A percentile compares a stretch with the other conserved stretches of the same genome.
phyloP scores from a whole-genome alignment of 768 basidiomycete species.

The Hemileccinum impolitum region DNA sequence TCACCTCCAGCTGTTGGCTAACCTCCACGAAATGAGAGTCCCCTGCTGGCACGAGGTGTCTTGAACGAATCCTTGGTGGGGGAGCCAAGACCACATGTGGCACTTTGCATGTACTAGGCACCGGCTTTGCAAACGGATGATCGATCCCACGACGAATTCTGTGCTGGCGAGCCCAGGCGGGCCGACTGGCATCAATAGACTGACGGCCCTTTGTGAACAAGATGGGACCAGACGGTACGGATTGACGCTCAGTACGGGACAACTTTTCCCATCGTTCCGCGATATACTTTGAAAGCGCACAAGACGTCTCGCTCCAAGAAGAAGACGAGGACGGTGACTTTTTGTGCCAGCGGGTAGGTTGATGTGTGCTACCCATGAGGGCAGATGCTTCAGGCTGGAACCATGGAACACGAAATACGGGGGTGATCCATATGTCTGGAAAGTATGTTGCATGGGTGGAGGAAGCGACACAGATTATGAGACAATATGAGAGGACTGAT shows the following conservation, averaged over 20 bases:
- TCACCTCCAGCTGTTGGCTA: conserved; percentile 28
- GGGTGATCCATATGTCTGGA: conserved; percentile 50
- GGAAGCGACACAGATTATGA: conserved; percentile 46
- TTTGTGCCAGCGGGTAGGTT: conserved; percentile 10
- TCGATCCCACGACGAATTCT: conserved; percentile 53
- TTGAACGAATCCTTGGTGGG: conserved; percentile 31
- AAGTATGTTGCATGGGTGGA: conserved; percentile 42
- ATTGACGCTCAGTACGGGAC: conserved; percentile 22
- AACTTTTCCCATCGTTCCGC: conserved; percentile 30
- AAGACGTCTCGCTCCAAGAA: conserved; percentile 13
- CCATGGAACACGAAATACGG: conserved; percentile 57
- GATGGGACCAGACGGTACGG: conserved; percentile 13
- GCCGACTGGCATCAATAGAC: conserved; percentile 31
- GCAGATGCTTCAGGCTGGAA: conserved; percentile 32
- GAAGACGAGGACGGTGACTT: conserved; percentile 8
- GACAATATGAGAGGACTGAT: conserved; percentile 53
- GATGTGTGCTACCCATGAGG: conserved; percentile 2
- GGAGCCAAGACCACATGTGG: conserved; percentile 25
- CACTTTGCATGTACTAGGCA: conserved; percentile 15
- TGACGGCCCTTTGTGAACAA: conserved; percentile 16
- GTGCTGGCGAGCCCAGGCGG: conserved; percentile 48
- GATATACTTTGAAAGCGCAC: conserved; percentile 28
- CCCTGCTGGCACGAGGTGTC: conserved; percentile 13
- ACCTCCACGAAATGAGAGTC: conserved; percentile 35
- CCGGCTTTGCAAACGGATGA: conserved; percentile 42